Conservation (phyloP, 768 basidiomycete genomes). For the Cyclocybe aegerita region DNA sequence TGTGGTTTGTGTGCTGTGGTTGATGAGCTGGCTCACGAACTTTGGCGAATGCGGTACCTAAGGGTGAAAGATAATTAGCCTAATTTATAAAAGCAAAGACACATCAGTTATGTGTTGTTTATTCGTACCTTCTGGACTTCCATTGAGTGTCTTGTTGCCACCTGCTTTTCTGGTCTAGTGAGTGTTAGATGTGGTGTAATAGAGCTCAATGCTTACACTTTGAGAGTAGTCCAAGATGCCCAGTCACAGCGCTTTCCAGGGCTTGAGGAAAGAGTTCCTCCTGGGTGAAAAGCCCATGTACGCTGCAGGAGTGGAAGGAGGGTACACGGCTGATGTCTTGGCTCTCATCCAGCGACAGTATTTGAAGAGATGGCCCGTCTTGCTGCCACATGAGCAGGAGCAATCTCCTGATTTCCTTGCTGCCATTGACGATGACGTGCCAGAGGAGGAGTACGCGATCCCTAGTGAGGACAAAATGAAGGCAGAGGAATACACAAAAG, state of each 20-base stretch:
- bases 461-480: not conserved
- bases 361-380: conserved; percentile 3
- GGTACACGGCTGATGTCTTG: not conserved
- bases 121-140: no score
- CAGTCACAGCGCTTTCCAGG: not conserved
- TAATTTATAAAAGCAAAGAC: no score
- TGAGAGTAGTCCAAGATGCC: not conserved
- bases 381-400: not conserved
- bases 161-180: no score
- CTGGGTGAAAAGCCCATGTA: not conserved
- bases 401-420: not conserved
- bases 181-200: no score
- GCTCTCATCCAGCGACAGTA: not conserved
- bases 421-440: conserved; percentile 3
- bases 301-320: not conserved
- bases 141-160: no score
- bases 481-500: not conserved
- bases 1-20: no score
- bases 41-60: no score
- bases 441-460: not conserved
- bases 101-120: no score
- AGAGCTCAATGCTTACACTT: no score
- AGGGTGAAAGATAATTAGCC: no score
- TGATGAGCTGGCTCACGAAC: no score
- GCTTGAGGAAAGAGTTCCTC: not conserved